Conservation (phyloP, 2,329 filamentous ascomycete genomes). For the Tothia fuscella region DNA sequence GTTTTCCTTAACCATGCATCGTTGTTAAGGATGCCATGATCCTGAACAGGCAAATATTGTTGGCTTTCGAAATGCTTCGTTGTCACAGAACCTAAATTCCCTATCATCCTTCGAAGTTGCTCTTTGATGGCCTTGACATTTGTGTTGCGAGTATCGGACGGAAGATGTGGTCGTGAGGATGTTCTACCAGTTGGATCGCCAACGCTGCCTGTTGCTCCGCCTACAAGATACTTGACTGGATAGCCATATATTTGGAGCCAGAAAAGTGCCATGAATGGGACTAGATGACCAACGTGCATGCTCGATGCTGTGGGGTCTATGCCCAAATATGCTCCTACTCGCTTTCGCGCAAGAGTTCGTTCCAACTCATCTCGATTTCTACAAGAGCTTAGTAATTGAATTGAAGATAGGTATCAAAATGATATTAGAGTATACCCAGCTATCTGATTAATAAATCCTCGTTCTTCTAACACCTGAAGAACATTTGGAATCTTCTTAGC, state of each 20-base stretch:
- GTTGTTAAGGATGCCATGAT: slow-evolving; percentile 66
- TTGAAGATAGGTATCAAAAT: slow-evolving; percentile 8
- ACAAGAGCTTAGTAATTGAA: slow-evolving; percentile 10
- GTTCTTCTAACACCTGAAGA: slow-evolving; percentile 55
- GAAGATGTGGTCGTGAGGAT: slow-evolving; percentile 44
- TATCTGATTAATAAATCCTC: slow-evolving; percentile 62
- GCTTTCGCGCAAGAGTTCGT: slow-evolving; percentile 50
- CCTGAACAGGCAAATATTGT: slow-evolving; percentile 52
- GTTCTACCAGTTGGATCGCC: slow-evolving; percentile 67
- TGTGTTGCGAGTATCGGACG: slow-evolving; percentile 41
- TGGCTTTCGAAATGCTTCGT: slow-evolving; percentile 47
- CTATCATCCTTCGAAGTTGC: slow-evolving; percentile 62
- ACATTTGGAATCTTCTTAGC: too few relatives aligned
- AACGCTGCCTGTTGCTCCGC: slow-evolving; percentile 64
- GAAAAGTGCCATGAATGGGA: slow-evolving; percentile 73
- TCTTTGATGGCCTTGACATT: slow-evolving; percentile 58
- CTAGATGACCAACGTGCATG: slow-evolving; percentile 66
- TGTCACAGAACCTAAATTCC: slow-evolving; percentile 56
- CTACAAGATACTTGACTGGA: slow-evolving; percentile 51
- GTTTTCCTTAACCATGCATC: slow-evolving; percentile 67
- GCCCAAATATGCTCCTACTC: slow-evolving; percentile 66
- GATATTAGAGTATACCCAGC: slow-evolving; percentile 46
- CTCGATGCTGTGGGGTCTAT: slow-evolving; percentile 73
- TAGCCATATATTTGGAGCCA: slow-evolving; percentile 74
- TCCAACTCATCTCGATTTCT: slow-evolving; percentile 41